Percentiles rank a stretch among this genome's conserved stretches.
phyloP scores from a whole-genome alignment of 2,329 filamentous ascomycete genomes.

The Neopestalotiopsis clavispora region DNA sequence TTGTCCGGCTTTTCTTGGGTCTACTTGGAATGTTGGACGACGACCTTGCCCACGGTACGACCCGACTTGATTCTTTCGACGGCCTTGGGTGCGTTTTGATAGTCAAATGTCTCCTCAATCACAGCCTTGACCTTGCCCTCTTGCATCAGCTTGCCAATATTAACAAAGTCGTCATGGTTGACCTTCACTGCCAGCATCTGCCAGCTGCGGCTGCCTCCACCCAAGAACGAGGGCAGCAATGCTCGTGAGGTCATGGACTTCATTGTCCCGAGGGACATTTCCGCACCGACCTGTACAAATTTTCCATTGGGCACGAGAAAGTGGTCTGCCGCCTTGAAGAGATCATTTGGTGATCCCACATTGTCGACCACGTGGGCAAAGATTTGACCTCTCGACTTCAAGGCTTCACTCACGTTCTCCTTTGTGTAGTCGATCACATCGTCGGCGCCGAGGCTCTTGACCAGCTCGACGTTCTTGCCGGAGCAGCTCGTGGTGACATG shows the following conservation, averaged over 20 bases:
- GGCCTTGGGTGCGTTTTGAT: conserved; percentile 61
- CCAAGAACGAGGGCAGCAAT: conserved; percentile 39
- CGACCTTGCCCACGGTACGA: conserved; percentile 63
- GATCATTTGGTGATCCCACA: conserved; percentile 49
- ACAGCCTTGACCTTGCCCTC: conserved; percentile 63
- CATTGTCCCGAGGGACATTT: conserved; percentile 26
- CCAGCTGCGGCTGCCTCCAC: conserved; percentile 47
- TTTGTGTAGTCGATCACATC: conserved; percentile 64
- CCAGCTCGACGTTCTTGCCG: conserved; percentile 57
- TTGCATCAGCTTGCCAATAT: conserved; percentile 59
- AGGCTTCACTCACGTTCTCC: conserved; percentile 46
- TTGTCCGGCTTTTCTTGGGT: neutral
- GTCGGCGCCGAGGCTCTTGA: conserved; percentile 63
- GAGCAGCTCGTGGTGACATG: conserved; percentile 64
- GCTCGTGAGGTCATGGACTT: conserved; percentile 27
- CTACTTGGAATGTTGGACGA: conserved; percentile 37
- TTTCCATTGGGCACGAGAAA: conserved; percentile 53
- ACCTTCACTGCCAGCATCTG: conserved; percentile 41
- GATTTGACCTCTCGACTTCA: conserved; percentile 50
- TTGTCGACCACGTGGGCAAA: conserved; percentile 62
- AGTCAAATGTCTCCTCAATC: conserved; percentile 59
- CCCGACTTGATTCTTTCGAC: conserved; percentile 63
- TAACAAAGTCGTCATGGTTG: conserved; percentile 47
- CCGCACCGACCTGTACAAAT: conserved; percentile 58
- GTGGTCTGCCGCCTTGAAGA: conserved; percentile 58